These are phyloP conservation scores for Colletotrichum simmondsii DNA, from an alignment of 2,329 filamentous ascomycete species.

Conservation along the genomic window DNA sequence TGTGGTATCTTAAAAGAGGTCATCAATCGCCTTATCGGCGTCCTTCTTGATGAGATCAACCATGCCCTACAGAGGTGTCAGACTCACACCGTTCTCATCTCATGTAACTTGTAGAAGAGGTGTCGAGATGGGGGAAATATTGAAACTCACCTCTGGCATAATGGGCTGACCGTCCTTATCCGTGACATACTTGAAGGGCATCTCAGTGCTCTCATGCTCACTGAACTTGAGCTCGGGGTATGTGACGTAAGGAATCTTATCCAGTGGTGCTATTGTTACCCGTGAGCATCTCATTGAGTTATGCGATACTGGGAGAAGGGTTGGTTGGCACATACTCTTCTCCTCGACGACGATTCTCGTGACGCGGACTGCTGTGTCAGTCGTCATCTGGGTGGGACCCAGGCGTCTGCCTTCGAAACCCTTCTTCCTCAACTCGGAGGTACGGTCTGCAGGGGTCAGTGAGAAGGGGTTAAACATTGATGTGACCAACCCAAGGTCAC, in stretches of 20 bases:
- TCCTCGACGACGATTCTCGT: conserved; percentile 90
- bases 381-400: conserved; percentile 97
- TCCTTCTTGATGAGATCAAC: conserved; percentile 92
- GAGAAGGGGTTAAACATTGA: neutral
- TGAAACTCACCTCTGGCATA: conserved; percentile 82
- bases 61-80: conserved; percentile 77
- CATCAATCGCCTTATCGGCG: conserved; percentile 89
- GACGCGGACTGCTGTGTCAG: conserved; percentile 94
- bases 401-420: conserved; percentile 89
- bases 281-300: conserved; percentile 3
- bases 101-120: neutral
- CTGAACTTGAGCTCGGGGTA: conserved; percentile 90
- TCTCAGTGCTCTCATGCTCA: conserved; percentile 92
- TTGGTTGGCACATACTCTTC: conserved; percentile 67
- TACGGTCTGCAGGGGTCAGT: conserved; percentile 74
- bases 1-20: conserved; percentile 71
- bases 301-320: neutral
- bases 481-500: neutral
- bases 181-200: conserved; percentile 97
- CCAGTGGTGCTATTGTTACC: conserved; percentile 71
- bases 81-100: neutral
- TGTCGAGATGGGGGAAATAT: neutral
- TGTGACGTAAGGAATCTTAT: conserved; percentile 85
- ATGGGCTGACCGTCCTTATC: conserved; percentile 80
- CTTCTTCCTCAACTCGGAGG: conserved; percentile 93